Evolutionary conservation across 805 yeast genomes (phyloP).

Genomic region (Candida loeiensis): DNA sequence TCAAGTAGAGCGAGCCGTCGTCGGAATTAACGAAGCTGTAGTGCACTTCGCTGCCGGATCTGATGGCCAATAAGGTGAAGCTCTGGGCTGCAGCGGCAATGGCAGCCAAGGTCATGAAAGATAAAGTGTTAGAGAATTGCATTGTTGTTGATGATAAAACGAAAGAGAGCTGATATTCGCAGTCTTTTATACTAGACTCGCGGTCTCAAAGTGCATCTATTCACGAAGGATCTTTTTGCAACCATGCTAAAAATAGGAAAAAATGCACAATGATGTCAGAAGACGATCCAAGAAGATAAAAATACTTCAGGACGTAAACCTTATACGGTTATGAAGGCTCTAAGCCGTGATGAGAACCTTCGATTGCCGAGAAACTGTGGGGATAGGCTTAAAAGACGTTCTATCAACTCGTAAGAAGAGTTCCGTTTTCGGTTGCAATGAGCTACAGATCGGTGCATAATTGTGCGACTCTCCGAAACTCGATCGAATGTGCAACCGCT

Average conservation of each 20-base stretch:
- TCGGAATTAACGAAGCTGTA: slow-evolving; percentile 11
- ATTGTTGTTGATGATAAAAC: slow-evolving; percentile 1
- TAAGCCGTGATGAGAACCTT: no score
- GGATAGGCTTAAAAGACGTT: no score
- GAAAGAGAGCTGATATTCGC: not conserved
- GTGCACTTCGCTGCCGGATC: slow-evolving; percentile 20
- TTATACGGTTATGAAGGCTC: no score
- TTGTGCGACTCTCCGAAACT: no score
- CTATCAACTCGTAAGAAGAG: no score
- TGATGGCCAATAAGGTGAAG: slow-evolving; percentile 19
- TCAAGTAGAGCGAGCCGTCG: slow-evolving; percentile 13
- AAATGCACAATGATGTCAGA: not conserved
- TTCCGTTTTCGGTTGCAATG: no score
- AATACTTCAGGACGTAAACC: not conserved
- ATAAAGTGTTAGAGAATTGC: slow-evolving; percentile 13
- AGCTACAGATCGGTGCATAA: no score
- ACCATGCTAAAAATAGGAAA: slow-evolving; percentile 1
- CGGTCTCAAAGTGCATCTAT: no score
- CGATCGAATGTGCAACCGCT: no score
- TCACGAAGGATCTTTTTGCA: not conserved
- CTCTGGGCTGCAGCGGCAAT: slow-evolving; percentile 23
- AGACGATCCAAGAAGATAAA: not conserved
- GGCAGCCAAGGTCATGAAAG: slow-evolving; percentile 17
- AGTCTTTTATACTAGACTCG: no score
- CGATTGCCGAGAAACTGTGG: no score